Evolutionary conservation across 192 early-diverging fungal genomes (phyloP), one percentile per base, ranked within the genome.

Genomic region (Spizellomyces punctatus): DNA sequence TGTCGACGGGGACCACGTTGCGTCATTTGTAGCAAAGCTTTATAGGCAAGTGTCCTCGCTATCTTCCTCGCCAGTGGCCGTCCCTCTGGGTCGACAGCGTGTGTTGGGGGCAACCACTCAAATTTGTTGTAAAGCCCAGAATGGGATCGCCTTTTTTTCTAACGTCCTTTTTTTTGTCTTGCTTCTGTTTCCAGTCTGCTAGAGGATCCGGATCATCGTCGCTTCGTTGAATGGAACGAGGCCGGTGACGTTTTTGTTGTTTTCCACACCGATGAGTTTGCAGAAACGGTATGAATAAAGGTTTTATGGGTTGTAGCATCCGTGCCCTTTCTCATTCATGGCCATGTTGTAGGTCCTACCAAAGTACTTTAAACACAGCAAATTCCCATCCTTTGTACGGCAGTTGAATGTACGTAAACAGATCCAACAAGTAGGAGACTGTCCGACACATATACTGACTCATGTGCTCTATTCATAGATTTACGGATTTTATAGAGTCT

Each of bases 211-310:
- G 68, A 59, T 17, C 59, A 70, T 70, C 10, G 10, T 8, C 36
- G 47, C n/a, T 70, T 47, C 27, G 68, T 70, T 17, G 55, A 73
- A 54, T 73, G 71, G 71, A 73, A 73, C 52, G 71, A 67, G 12
- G 55, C 19, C 19, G 71, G 71, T 9, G 71, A 73, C 21, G 71
- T 67, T 9, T 73, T 73, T 43, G 47, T 66, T 46, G 63, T 73
- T 21, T 73, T 73, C 22, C 63, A 73, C 52, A 45, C 41, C 44
- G 71, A 73, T 41, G 63, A 66, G 57, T 73, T 73, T 55, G 71
- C 71, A 6, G 17, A 73, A 36, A 59, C 41, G 10, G 71, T 73
- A n/a, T 4, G 43, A 2, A 16, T 1, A 36, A 36, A 36, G 1
- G 27, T 36, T 36, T 36, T 36, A 14, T 52, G 0, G 64, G 1